Percentiles rank a stretch among this genome's conserved stretches.
Evolutionary conservation across 2,329 filamentous ascomycete species (phyloP).

Genomic region (Penicillium sp.): DNA sequence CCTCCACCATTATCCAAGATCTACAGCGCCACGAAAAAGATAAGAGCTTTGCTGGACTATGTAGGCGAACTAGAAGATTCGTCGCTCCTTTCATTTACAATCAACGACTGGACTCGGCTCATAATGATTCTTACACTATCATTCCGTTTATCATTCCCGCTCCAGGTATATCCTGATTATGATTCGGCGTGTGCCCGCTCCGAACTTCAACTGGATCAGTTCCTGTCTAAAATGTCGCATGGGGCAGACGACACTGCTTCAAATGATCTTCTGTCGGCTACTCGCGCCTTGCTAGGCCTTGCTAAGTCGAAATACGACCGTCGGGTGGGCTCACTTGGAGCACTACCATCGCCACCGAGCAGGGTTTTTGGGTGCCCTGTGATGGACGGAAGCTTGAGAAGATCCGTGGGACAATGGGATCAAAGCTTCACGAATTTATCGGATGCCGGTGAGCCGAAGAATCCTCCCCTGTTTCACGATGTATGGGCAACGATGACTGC

Average conservation of each 20-base stretch:
- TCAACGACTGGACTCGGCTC: constrained; percentile 12
- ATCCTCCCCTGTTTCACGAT: background rate
- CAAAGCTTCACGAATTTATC: background rate
- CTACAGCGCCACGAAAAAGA: constrained; percentile 4
- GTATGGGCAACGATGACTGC: constrained; percentile 4
- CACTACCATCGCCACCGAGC: background rate
- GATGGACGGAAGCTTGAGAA: background rate
- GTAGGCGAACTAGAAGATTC: background rate
- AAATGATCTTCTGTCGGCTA: constrained; percentile 9
- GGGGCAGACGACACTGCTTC: background rate
- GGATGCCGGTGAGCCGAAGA: background rate
- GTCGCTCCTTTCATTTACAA: constrained; percentile 10
- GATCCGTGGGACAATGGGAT: background rate
- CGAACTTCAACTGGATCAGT: constrained; percentile 2
- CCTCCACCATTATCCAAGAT: background rate
- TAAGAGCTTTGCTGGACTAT: constrained; percentile 7
- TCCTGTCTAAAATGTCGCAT: constrained; percentile 8
- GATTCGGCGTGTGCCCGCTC: constrained; percentile 10
- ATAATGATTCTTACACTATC: constrained; percentile 10
- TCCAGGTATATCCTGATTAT: background rate
- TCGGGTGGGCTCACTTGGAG: constrained; percentile 2
- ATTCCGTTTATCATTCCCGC: constrained; percentile 11
- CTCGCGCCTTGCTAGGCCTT: constrained; percentile 4
- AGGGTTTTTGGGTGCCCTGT: constrained; percentile 2
- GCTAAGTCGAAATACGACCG: constrained; percentile 9